Conservation (phyloP, 352 stramenopile genomes). For the Pythium aristosporum region DNA sequence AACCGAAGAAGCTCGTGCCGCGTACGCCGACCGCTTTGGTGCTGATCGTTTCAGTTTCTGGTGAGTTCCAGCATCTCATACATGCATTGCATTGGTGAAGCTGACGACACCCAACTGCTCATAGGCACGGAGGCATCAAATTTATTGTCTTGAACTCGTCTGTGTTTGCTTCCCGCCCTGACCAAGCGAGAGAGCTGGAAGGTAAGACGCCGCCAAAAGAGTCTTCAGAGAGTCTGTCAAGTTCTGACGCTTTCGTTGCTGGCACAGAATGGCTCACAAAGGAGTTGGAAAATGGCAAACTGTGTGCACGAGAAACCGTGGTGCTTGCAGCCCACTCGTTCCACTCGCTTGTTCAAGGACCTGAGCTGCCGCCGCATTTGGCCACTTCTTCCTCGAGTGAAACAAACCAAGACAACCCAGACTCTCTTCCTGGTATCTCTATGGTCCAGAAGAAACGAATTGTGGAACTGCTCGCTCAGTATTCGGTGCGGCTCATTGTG, state of each 20-base stretch:
- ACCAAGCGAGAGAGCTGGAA: slow-evolving; percentile 49
- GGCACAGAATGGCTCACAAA: slow-evolving; percentile 66
- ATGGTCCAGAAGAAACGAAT: slow-evolving; percentile 15
- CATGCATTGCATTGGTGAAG: not conserved
- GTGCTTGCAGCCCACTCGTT: slow-evolving; percentile 43
- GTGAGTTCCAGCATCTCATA: slow-evolving; percentile 22
- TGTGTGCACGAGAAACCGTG: slow-evolving; percentile 67
- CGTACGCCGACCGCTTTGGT: slow-evolving; percentile 59
- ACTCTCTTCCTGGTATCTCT: slow-evolving; percentile 13
- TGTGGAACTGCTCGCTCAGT: slow-evolving; percentile 15
- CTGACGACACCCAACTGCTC: not conserved
- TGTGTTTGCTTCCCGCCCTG: slow-evolving; percentile 29
- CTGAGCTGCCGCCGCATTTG: slow-evolving; percentile 26
- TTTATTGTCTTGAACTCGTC: slow-evolving; percentile 74
- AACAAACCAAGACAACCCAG: slow-evolving; percentile 2
- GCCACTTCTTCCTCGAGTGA: not conserved
- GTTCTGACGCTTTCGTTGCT: not conserved
- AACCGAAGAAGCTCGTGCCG: not conserved
- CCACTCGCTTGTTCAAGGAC: slow-evolving; percentile 25
- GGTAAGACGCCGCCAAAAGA: slow-evolving; percentile 27
- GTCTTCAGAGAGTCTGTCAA: not conserved
- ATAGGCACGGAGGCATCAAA: slow-evolving; percentile 75
- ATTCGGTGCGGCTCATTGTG: slow-evolving; percentile 23
- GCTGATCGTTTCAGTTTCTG: slow-evolving; percentile 77
- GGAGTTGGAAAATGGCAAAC: slow-evolving; percentile 79